Conservation (phyloP, 2,329 filamentous ascomycete genomes). For the Fusarium sp. region DNA sequence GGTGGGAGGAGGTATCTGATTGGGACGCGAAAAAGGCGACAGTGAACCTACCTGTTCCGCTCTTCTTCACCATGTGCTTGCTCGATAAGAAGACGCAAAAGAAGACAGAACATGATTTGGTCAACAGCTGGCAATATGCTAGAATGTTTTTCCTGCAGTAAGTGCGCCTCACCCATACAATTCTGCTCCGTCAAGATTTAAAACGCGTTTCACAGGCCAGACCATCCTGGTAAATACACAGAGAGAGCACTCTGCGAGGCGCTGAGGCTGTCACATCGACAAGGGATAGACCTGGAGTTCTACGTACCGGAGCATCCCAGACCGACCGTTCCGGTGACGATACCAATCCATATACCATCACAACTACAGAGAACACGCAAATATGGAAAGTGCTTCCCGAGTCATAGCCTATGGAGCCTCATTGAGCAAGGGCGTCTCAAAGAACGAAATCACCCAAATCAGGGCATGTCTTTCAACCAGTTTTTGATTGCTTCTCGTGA, state of each 20-base stretch:
- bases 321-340: background rate
- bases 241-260: background rate
- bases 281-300: background rate
- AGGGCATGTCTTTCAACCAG: no score
- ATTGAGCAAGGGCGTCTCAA: background rate
- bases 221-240: accelerated
- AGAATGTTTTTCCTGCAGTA: background rate
- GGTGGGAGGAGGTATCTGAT: background rate
- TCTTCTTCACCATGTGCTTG: background rate
- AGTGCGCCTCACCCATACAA: background rate
- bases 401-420: background rate
- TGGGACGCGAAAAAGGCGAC: background rate
- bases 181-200: background rate
- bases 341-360: background rate
- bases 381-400: background rate
- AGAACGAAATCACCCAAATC: no score
- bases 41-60: background rate
- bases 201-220: background rate
- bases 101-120: background rate
- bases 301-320: background rate
- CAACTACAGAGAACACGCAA: background rate
- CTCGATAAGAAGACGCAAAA: background rate
- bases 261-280: background rate
- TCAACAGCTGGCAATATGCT: background rate
- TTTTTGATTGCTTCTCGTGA: no score